A percentile compares a stretch with the other conserved stretches of the same genome.
These are phyloP conservation scores for Scutellaria barbata DNA, from an alignment of 257 asterid genomes.

Conservation along the genomic window DNA sequence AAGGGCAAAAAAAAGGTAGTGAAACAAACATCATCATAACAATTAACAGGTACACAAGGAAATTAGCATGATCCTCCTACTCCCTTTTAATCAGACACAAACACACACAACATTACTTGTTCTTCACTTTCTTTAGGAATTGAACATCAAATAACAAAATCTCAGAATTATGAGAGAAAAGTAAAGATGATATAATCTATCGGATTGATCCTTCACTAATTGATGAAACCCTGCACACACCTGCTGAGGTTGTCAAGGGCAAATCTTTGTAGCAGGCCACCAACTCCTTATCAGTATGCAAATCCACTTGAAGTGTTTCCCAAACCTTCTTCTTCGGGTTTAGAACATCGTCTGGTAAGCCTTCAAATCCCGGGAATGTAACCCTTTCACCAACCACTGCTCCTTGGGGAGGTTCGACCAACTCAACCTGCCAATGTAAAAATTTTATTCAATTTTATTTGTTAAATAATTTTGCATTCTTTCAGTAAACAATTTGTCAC, in stretches of 20 bases:
- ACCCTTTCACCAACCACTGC: conserved; percentile 82
- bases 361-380: conserved; percentile 67
- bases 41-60: too few species aligned
- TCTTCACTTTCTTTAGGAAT: conserved; percentile 19
- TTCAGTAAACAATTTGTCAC: neutral
- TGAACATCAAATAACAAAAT: conserved; percentile 22
- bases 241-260: conserved; percentile 87
- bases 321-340: conserved; percentile 94
- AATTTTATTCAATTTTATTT: conserved; percentile 9
- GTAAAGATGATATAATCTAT: conserved; percentile 36
- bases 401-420: conserved; percentile 85
- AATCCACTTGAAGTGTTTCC: conserved; percentile 87
- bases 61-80: too few species aligned
- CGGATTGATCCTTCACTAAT: conserved; percentile 69
- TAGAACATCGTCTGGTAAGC: conserved; percentile 70
- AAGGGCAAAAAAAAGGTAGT: too few species aligned
- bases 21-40: too few species aligned
- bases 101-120: neutral
- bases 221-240: conserved; percentile 80
- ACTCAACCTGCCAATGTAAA: conserved; percentile 67
- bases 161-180: neutral
- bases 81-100: too few species aligned
- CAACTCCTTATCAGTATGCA: conserved; percentile 66
- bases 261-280: conserved; percentile 79
- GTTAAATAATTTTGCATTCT: neutral